phyloP scores from a whole-genome alignment of 768 basidiomycete genomes.

The Amanita fuliginea region DNA sequence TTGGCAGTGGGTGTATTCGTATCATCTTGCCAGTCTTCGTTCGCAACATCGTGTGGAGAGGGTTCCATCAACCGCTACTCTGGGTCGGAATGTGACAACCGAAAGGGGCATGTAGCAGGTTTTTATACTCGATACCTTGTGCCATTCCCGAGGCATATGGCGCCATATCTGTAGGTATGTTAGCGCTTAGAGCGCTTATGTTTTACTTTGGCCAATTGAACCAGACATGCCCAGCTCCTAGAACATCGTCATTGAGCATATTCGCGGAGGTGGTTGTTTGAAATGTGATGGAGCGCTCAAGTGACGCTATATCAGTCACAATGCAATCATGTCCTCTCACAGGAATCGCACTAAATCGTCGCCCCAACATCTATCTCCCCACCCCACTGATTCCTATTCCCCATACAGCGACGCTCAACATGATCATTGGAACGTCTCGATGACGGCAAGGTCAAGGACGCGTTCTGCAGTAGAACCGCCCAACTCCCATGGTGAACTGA shows the following conservation, averaged over 20 bases:
- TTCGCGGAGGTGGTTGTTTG: neutral
- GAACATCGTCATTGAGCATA: too few species aligned
- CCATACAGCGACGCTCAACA: neutral
- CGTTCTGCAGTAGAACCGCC: neutral
- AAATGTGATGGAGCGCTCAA: too few species aligned
- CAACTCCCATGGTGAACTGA: constrained; percentile 2
- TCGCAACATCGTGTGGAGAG: neutral
- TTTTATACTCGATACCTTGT: neutral
- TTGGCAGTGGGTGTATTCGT: neutral
- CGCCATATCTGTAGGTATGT: neutral
- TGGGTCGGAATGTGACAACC: too few species aligned
- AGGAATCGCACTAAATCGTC: neutral
- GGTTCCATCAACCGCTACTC: neutral
- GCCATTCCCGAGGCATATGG: neutral
- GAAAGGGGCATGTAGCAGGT: too few species aligned
- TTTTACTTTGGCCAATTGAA: too few species aligned
- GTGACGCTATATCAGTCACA: too few species aligned
- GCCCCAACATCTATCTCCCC: neutral
- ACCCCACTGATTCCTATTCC: neutral
- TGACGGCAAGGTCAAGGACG: neutral
- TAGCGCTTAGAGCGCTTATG: too few species aligned
- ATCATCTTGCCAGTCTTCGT: neutral
- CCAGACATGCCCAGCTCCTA: too few species aligned
- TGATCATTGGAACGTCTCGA: neutral
- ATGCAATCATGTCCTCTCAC: neutral